Evolutionary conservation across 2,329 filamentous ascomycete species (phyloP), one percentile per base, ranked within the genome.

Genomic region (Fusarium pseudograminearum): DNA sequence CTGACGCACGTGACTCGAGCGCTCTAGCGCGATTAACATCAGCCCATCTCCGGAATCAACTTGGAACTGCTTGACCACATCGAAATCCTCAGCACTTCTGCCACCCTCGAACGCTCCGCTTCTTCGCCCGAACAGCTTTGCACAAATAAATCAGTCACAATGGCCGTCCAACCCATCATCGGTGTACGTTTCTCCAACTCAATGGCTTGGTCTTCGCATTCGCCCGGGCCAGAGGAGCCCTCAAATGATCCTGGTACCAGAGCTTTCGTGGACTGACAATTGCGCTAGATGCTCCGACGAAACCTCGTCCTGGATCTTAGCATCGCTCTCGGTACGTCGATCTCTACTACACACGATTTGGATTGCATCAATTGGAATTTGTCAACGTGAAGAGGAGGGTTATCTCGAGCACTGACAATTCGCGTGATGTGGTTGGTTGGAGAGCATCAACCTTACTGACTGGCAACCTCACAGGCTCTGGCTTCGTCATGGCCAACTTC

Each of bases 161-260:
- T 87, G 85, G 84, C 86, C 74, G 76, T 88, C 79, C 81, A 82
- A 76, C 87, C 86, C 65, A 87, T 89, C 73, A 87, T 85, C 71
- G 87, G 87, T 77, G 87, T 89, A 87, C 70, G 87, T 86, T 63
- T 22, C 48, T 42, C 42, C 40, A 58, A 58, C 63, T 65, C 79
- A 80, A 82, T 80, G 76, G 76, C 71, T 70, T 56, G 47, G 45
- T 54, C 33, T 46, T 55, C 48, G 53, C 59, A 50, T 56, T 56
- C 24, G 44, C 48, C 61, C 60, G 68, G 60, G 24, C 65, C 51
- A 65, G 65, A 70, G 72, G 73, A 73, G 56, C 28, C 52, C 50
- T 20, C 56, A 52, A 22, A 40, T 41, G 15, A 26, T 22, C 50
- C 51, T 18, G 34, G 31, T 46, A 53, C 52, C 46, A 68, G 71